phyloP scores from a whole-genome alignment of 306 rosid species.

The Alnus rubra region DNA sequence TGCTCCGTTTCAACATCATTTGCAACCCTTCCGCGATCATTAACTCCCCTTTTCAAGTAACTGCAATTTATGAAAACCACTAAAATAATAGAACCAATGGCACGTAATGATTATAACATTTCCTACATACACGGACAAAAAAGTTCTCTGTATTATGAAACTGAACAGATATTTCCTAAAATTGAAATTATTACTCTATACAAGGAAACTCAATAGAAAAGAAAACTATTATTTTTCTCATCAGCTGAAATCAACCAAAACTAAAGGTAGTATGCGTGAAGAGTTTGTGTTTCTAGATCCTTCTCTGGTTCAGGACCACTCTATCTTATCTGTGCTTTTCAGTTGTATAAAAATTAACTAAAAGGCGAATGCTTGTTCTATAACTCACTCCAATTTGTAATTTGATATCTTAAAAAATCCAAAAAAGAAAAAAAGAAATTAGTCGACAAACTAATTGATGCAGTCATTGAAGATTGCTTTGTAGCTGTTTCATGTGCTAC shows the following conservation, averaged over 20 bases:
- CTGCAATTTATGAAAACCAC: slow-evolving; percentile 39
- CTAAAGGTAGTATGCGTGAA: not conserved
- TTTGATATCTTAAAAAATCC: not conserved
- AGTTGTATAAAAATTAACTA: not conserved
- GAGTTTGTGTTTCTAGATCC: not conserved
- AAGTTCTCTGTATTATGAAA: slow-evolving; percentile 5
- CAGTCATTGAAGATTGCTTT: not conserved
- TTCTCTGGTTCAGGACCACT: not conserved
- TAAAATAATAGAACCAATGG: slow-evolving; percentile 4
- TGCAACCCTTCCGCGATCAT: slow-evolving; percentile 96
- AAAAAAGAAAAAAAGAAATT: not conserved
- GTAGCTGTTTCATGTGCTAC: not conserved
- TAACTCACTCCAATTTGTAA: not conserved
- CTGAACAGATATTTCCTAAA: not conserved
- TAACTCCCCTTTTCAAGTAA: slow-evolving; percentile 95
- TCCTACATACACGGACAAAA: slow-evolving; percentile 24
- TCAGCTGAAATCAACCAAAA: not conserved
- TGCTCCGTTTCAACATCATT: slow-evolving; percentile 99
- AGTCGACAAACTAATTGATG: not conserved
- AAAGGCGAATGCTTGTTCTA: not conserved
- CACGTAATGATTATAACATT: slow-evolving; percentile 12
- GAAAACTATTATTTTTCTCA: not conserved
- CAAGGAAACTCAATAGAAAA: not conserved
- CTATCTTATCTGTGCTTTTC: not conserved
- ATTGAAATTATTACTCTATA: not conserved